Percentiles rank a stretch among this genome's conserved stretches.
phyloP scores from a whole-genome alignment of 129 eudicot species.

The Apium graveolens region DNA sequence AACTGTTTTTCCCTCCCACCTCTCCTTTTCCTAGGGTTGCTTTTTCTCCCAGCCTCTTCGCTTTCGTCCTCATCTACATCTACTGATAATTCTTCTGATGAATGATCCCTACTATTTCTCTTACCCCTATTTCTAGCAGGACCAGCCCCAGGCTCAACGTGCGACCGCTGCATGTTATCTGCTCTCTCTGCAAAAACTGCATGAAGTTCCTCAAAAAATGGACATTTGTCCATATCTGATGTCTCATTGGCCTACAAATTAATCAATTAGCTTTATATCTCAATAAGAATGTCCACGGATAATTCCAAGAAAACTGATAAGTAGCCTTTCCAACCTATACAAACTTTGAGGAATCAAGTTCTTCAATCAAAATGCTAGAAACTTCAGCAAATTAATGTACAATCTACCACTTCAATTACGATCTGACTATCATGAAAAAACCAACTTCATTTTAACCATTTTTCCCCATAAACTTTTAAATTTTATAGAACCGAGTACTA shows the following conservation, averaged over 20 bases:
- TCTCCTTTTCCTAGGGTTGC: conserved; percentile 34
- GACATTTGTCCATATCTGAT: conserved; percentile 46
- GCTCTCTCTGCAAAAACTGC: conserved; percentile 41
- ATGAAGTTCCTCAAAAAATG: conserved; percentile 59
- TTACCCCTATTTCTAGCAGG: conserved; percentile 26
- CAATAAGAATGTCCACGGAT: background rate
- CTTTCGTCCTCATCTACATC: conserved; percentile 33
- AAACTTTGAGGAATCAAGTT: background rate
- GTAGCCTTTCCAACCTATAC: background rate
- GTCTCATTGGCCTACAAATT: conserved; percentile 49
- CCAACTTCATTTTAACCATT: background rate
- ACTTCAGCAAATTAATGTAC: background rate
- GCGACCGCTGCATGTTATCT: conserved; percentile 25
- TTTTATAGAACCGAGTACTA: background rate
- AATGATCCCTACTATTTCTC: conserved; percentile 25
- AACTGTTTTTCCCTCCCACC: conserved; percentile 34
- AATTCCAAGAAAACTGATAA: background rate
- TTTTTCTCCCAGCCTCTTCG: conserved; percentile 14
- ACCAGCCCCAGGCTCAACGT: conserved; percentile 23
- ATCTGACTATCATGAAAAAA: background rate
- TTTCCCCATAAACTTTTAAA: background rate
- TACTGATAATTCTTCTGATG: conserved; percentile 41
- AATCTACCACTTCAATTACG: background rate
- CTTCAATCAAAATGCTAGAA: background rate
- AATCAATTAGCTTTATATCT: conserved; percentile 11